A percentile compares a stretch with the other conserved stretches of the same genome.
These are phyloP conservation scores for Atkinsonella texensis DNA, from an alignment of 2,329 filamentous ascomycete genomes.

Conservation along the genomic window DNA sequence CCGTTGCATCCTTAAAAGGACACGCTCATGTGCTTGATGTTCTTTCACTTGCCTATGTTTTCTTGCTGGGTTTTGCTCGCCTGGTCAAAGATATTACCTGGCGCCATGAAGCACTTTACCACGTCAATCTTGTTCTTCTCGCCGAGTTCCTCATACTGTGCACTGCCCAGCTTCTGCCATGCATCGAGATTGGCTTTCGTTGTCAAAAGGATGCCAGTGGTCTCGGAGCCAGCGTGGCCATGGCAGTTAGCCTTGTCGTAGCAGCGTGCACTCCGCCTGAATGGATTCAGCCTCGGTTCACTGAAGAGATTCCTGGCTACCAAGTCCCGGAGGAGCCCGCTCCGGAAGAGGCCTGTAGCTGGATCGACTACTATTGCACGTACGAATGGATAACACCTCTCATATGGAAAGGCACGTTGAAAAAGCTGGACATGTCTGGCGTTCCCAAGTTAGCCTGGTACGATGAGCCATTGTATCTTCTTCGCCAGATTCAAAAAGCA, in stretches of 20 bases:
- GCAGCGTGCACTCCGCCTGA: conserved; percentile 36
- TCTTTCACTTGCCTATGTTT: conserved; percentile 26
- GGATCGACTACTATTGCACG: conserved; percentile 38
- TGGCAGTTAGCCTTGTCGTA: conserved; percentile 25
- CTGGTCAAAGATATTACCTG: conserved; percentile 29
- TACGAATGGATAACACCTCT: conserved; percentile 39
- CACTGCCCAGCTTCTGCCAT: conserved; percentile 29
- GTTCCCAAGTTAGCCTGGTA: conserved; percentile 41
- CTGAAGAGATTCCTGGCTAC: conserved; percentile 26
- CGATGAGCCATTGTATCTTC: conserved; percentile 38
- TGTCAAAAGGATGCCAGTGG: conserved; percentile 20
- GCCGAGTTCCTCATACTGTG: conserved; percentile 24
- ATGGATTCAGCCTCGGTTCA: conserved; percentile 33
- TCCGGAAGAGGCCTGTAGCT: conserved; percentile 41
- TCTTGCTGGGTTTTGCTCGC: conserved; percentile 31
- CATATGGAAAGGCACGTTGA: conserved; percentile 33
- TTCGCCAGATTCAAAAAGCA: conserved; percentile 30
- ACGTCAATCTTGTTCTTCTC: conserved; percentile 34
- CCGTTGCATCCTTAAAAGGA: conserved; percentile 22
- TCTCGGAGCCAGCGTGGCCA: conserved; percentile 22
- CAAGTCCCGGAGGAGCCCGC: conserved; percentile 28
- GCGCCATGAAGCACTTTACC: conserved; percentile 34
- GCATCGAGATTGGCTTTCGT: conserved; percentile 24
- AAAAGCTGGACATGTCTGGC: conserved; percentile 32
- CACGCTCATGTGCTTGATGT: conserved; percentile 25